phyloP scores from a whole-genome alignment of 2,329 filamentous ascomycete species.

The Erysiphe pulchra region DNA sequence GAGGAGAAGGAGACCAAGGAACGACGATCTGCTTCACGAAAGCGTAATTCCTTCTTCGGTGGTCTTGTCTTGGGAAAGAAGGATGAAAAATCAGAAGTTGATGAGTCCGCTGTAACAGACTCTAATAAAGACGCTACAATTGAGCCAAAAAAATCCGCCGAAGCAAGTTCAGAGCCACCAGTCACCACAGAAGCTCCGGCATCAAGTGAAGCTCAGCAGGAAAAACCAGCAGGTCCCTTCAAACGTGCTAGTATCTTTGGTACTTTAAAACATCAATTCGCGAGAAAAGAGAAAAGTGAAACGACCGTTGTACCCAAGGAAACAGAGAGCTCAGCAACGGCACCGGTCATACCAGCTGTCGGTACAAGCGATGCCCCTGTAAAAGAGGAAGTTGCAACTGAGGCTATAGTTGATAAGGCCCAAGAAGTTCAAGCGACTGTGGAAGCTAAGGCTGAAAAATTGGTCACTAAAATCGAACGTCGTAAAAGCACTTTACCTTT shows the following conservation, averaged over 20 bases:
- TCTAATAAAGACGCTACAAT: constrained; percentile 9
- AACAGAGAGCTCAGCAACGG: constrained; percentile 12
- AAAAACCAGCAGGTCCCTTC: constrained; percentile 11
- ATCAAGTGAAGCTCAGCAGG: constrained; percentile 6
- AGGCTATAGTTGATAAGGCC: constrained; percentile 10
- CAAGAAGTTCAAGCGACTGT: constrained; percentile 15
- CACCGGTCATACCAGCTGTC: constrained; percentile 14
- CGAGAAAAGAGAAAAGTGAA: constrained; percentile 9
- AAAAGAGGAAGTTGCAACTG: constrained; percentile 9
- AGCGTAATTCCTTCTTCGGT: constrained; percentile 39
- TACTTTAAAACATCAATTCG: constrained; percentile 11
- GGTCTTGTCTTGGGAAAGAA: constrained; percentile 19
- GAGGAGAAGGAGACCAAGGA: constrained; percentile 26
- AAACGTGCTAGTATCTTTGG: constrained; percentile 14
- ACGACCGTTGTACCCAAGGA: constrained; percentile 11
- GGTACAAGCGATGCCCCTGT: constrained; percentile 12
- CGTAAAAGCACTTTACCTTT: constrained; percentile 33
- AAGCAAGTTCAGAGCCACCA: constrained; percentile 4
- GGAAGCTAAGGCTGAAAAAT: constrained; percentile 16
- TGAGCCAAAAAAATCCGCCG: constrained; percentile 9
- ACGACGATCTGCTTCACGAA: constrained; percentile 36
- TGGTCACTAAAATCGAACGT: constrained; percentile 23
- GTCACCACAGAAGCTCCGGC: constrained; percentile 13
- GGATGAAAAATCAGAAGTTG: constrained; percentile 12
- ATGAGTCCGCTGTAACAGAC: constrained; percentile 7